Percentiles rank a stretch among this genome's conserved stretches.
These are phyloP conservation scores for Picochlorum sp. DNA, from an alignment of 139 green algal species.

Conservation along the genomic window DNA sequence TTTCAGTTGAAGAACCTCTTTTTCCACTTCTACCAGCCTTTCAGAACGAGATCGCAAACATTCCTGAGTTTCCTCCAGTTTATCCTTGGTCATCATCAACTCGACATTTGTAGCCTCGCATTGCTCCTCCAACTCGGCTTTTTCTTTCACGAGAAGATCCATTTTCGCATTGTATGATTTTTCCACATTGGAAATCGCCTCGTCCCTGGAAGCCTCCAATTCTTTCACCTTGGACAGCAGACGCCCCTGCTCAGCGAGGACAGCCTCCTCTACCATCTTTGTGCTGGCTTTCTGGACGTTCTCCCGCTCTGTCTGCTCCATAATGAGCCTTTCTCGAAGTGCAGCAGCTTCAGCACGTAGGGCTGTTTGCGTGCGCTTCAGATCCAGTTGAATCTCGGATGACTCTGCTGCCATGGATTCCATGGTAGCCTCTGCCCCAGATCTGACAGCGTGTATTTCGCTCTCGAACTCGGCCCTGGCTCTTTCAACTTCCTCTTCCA, in stretches of 20 bases:
- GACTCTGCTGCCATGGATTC: slow-evolving; percentile 5
- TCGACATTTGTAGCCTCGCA: too few species aligned
- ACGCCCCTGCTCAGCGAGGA: background rate
- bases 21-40: too few species aligned
- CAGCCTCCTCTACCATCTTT: background rate
- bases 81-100: too few species aligned
- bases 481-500: background rate
- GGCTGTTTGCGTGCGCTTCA: slow-evolving; percentile 1
- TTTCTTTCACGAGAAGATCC: slow-evolving; percentile 9
- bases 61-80: too few species aligned
- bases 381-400: slow-evolving; percentile 5
- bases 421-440: slow-evolving; percentile 1
- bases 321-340: slow-evolving; percentile 1
- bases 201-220: background rate
- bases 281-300: background rate
- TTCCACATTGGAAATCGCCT: slow-evolving; percentile 5
- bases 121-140: too few species aligned
- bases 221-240: background rate
- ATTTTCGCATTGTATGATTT: slow-evolving; percentile 1
- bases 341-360: background rate
- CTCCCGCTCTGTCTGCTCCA: slow-evolving; percentile 2
- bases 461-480: background rate
- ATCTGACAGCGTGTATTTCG: background rate
- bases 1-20: too few species aligned
- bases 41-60: too few species aligned